Conservation (phyloP, 2,329 filamentous ascomycete species). For the Pyrenochaeta sp. region DNA sequence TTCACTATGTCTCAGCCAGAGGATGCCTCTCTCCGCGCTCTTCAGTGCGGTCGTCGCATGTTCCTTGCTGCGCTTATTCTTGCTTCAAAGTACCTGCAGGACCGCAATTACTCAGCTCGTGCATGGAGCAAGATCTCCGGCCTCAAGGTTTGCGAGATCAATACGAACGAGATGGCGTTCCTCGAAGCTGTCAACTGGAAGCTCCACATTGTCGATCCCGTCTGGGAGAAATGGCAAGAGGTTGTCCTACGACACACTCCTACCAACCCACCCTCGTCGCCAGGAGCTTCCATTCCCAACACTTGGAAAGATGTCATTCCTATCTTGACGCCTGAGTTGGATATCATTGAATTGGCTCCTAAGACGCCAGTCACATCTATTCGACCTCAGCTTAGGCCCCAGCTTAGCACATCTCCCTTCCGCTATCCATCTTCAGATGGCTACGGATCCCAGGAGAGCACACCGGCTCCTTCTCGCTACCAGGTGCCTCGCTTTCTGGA, state of each 20-base stretch:
- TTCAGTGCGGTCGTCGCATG: conserved; percentile 97
- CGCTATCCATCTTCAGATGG: conserved; percentile 35
- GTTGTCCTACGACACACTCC: conserved; percentile 88
- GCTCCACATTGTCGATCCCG: conserved; percentile 87
- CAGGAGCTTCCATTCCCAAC: conserved; percentile 48
- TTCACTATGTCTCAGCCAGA: conserved; percentile 86
- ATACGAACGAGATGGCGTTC: conserved; percentile 95
- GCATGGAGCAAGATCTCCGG: conserved; percentile 99
- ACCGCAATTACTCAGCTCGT: conserved; percentile 95
- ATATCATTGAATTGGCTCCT: conserved; percentile 54
- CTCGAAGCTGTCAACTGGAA: conserved; percentile 91
- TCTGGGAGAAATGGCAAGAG: conserved; percentile 93
- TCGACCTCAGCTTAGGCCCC: conserved; percentile 33
- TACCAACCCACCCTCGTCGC: conserved; percentile 53
- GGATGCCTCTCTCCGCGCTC: conserved; percentile 77
- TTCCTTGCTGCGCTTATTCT: conserved; percentile 94
- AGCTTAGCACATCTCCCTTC: conserved; percentile 31
- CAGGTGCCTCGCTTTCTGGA: conserved; percentile 60
- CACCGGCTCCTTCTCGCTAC: conserved; percentile 53
- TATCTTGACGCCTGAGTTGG: conserved; percentile 65
- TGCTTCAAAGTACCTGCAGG: conserved; percentile 97
- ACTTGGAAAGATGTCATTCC: conserved; percentile 62
- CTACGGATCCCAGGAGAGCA: conserved; percentile 52
- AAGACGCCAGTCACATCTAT: conserved; percentile 40
- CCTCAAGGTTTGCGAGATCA: conserved; percentile 91